Evolutionary conservation across 805 yeast species (phyloP), one percentile per base, ranked within the genome.

Genomic region (Yueomyces sp.): DNA sequence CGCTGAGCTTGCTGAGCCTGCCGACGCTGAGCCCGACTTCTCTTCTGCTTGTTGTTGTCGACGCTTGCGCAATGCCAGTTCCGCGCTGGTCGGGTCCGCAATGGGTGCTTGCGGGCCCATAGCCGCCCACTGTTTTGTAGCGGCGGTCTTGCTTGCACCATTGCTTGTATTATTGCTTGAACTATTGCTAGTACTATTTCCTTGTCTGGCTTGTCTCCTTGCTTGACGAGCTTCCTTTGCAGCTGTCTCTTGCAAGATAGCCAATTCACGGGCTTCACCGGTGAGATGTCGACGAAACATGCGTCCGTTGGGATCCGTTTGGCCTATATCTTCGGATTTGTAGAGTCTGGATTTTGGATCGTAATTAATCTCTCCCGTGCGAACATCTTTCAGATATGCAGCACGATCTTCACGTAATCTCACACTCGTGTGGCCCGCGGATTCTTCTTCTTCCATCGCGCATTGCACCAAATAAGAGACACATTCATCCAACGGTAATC

Each of bases 391-490:
- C 52, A 76, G 54, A 66, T 85, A 76, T 48, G 76, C 60, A n/a
- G 95, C 94, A 37, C 76, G 76, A 54, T 86, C 95, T 47, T 79
- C 82, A 43, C 88, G 57, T 32, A 82, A 76, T 41, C 95, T 63
- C 0, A 82, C 70, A n/a, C 37, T 34, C 5, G 37, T 34, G 5
- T 8, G 11, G 2, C 34, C 19, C 19, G 19, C 19, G 2, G 19
- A 19, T 19, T 19, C 19, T 19, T 19, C 19, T 19, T 19, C 19
- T 19, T 19, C 19, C 19, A 19, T 19, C 19, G 19, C 19, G 19
- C 19, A 19, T 19, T 19, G 19, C 19, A 19, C 19, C 19, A 19
- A 19, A 19, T 19, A 19, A 19, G 19, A 1, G 19, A 19, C 19
- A 19, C 19, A 19, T 19, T 19, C 19, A 19, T 19, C 19, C 19